phyloP scores from a whole-genome alignment of 306 rosid species.

The Boehmeria nivea region DNA sequence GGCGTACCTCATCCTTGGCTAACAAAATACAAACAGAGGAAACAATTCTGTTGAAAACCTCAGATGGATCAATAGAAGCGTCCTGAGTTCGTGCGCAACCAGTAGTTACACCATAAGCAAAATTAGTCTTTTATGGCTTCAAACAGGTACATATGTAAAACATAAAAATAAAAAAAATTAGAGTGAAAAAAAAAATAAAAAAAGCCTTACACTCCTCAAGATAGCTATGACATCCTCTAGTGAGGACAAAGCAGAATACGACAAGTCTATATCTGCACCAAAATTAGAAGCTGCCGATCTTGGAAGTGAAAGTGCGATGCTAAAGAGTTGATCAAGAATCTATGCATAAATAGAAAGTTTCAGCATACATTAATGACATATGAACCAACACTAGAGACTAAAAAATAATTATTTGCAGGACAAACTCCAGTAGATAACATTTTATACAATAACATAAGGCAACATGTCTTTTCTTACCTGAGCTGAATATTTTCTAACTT shows the following conservation, averaged over 20 bases:
- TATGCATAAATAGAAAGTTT: constrained; percentile 20
- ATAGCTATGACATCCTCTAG: constrained; percentile 94
- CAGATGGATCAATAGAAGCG: constrained; percentile 94
- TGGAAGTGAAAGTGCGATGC: constrained; percentile 83
- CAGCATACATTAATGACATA: neutral
- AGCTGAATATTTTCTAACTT: constrained; percentile 89
- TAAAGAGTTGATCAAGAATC: constrained; percentile 90
- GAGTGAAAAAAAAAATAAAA: constrained; percentile 13
- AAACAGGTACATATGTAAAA: constrained; percentile 5
- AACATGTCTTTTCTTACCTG: constrained; percentile 41
- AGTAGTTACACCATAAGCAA: constrained; percentile 14
- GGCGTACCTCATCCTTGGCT: constrained; percentile 77
- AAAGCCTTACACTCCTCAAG: constrained; percentile 74
- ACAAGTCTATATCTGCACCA: constrained; percentile 61
- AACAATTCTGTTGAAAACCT: constrained; percentile 89
- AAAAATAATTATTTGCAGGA: neutral
- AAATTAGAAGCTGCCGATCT: constrained; percentile 62
- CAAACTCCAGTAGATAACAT: too few relatives aligned
- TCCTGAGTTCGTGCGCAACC: constrained; percentile 54
- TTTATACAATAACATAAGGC: neutral
- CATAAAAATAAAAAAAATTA: neutral
- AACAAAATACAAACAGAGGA: constrained; percentile 75
- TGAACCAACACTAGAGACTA: too few relatives aligned
- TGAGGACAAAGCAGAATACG: constrained; percentile 83
- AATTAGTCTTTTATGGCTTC: constrained; percentile 15